Percentiles rank a stretch among this genome's conserved stretches.
Evolutionary conservation across 2,329 filamentous ascomycete genomes (phyloP).

Genomic region (Penicillium sp.): DNA sequence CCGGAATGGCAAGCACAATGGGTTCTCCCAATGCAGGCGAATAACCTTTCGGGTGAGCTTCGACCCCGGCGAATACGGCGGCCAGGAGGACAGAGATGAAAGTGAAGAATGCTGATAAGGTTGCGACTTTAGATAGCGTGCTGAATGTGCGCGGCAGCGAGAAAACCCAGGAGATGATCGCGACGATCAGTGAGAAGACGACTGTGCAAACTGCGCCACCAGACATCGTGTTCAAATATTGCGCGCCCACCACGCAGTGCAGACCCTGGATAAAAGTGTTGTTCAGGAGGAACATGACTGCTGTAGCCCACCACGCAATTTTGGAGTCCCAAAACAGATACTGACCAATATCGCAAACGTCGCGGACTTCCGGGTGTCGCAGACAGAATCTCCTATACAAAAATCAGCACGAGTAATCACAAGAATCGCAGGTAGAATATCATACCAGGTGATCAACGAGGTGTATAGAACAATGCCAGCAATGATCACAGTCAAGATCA

Average conservation of each 20-base stretch:
- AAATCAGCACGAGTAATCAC: constrained; percentile 17
- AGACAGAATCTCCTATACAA: constrained; percentile 79
- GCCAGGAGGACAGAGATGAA: constrained; percentile 85
- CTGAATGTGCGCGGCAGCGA: constrained; percentile 85
- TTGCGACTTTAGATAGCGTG: constrained; percentile 75
- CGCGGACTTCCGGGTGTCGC: constrained; percentile 83
- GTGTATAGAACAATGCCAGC: constrained; percentile 82
- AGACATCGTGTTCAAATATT: constrained; percentile 88
- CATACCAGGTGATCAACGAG: constrained; percentile 63
- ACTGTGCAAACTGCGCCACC: constrained; percentile 73
- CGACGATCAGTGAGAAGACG: constrained; percentile 71
- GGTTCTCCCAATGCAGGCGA: constrained; percentile 61
- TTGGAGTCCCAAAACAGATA: constrained; percentile 85
- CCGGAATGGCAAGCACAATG: constrained; percentile 66
- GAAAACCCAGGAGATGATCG: constrained; percentile 71
- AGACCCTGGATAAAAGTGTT: constrained; percentile 88
- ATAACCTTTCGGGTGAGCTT: constrained; percentile 70
- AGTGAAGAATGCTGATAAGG: constrained; percentile 78
- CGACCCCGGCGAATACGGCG: constrained; percentile 75
- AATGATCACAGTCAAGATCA: constrained; percentile 78
- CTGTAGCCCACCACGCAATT: constrained; percentile 67
- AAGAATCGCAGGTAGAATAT: constrained; percentile 1
- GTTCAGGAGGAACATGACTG: constrained; percentile 88
- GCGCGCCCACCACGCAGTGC: constrained; percentile 79
- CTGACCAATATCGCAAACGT: constrained; percentile 94